Evolutionary conservation across 2,329 filamentous ascomycete species (phyloP).

Genomic region (Dothideomycetes sp.): DNA sequence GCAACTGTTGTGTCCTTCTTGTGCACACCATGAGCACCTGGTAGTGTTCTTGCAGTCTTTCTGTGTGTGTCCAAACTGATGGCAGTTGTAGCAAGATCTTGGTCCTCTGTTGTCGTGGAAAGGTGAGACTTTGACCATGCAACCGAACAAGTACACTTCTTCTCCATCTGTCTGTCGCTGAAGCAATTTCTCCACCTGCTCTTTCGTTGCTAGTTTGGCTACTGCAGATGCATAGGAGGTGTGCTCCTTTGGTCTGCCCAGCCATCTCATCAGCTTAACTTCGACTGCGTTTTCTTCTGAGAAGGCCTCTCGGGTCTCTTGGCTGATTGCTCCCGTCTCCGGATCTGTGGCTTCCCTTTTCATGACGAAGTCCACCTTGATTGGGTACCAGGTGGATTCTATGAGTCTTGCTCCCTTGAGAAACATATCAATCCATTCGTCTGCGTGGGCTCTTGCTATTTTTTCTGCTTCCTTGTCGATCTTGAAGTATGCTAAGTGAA

Average conservation of each 20-base stretch:
- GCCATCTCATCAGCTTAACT: slow-evolving; percentile 4
- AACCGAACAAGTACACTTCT: background rate
- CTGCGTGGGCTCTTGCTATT: background rate
- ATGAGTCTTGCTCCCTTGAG: slow-evolving; percentile 5
- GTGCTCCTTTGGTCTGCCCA: background rate
- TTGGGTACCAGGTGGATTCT: slow-evolving; percentile 1
- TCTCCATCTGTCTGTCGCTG: background rate
- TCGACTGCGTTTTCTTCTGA: slow-evolving; percentile 1
- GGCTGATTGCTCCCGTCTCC: background rate
- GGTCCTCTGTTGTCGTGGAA: slow-evolving; percentile 7
- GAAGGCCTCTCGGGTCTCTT: background rate
- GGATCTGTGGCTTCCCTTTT: background rate
- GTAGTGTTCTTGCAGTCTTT: slow-evolving; percentile 4
- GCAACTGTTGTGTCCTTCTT: slow-evolving; percentile 5
- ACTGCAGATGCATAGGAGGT: slow-evolving; percentile 4
- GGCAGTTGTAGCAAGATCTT: slow-evolving; percentile 2
- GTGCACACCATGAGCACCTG: slow-evolving; percentile 3
- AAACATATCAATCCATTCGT: slow-evolving; percentile 4
- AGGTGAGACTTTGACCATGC: slow-evolving; percentile 1
- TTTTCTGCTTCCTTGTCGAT: slow-evolving; percentile 2
- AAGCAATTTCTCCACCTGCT: background rate
- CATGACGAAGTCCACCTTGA: slow-evolving; percentile 2
- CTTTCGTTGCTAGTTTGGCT: slow-evolving; percentile 1
- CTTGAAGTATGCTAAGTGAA: slow-evolving; percentile 4
- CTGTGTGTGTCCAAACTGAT: slow-evolving; percentile 5